These are phyloP conservation scores for Ilyonectria sp. DNA, from an alignment of 2,329 filamentous ascomycete genomes.

Conservation along the genomic window DNA sequence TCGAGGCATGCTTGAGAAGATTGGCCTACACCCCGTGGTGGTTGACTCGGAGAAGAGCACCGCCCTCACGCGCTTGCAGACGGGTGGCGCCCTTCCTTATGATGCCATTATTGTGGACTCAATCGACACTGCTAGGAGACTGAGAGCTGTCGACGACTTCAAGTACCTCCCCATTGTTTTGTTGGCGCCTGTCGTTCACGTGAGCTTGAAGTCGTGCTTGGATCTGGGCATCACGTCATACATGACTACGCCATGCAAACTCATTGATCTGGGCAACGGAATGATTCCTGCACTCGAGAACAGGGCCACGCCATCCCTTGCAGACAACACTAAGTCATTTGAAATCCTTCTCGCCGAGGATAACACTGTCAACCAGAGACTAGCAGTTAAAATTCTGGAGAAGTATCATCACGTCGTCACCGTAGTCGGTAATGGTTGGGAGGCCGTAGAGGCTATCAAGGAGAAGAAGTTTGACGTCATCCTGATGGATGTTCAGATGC, in stretches of 20 bases:
- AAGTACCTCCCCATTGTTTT: conserved; percentile 98
- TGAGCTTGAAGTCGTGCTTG: conserved; percentile 92
- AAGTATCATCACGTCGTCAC: conserved; percentile 95
- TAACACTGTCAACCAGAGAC: conserved; percentile 95
- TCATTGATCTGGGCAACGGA: conserved; percentile 95
- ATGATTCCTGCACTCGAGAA: conserved; percentile 97
- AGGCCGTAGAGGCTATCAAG: conserved; percentile 94
- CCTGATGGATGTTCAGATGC: conserved; percentile 99
- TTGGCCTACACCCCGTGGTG: conserved; percentile 86
- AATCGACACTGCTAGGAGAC: conserved; percentile 87
- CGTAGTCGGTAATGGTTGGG: conserved; percentile 94
- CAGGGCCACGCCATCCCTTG: conserved; percentile 89
- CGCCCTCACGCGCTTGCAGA: conserved; percentile 67
- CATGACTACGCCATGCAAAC: conserved; percentile 96
- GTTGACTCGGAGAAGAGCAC: conserved; percentile 83
- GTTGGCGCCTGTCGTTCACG: conserved; percentile 88
- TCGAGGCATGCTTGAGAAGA: conserved; percentile 80
- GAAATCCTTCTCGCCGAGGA: conserved; percentile 97
- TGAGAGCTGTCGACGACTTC: conserved; percentile 93
- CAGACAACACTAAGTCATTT: conserved; percentile 95
- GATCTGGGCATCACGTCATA: conserved; percentile 98
- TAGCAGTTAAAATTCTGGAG: conserved; percentile 96
- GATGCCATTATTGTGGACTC: conserved; percentile 98
- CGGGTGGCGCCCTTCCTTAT: conserved; percentile 77
- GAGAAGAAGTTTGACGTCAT: conserved; percentile 95